Evolutionary conservation across 331 rosid species (phyloP), one percentile per base, ranked within the genome.

Genomic region (Erythrophleum ivorense): DNA sequence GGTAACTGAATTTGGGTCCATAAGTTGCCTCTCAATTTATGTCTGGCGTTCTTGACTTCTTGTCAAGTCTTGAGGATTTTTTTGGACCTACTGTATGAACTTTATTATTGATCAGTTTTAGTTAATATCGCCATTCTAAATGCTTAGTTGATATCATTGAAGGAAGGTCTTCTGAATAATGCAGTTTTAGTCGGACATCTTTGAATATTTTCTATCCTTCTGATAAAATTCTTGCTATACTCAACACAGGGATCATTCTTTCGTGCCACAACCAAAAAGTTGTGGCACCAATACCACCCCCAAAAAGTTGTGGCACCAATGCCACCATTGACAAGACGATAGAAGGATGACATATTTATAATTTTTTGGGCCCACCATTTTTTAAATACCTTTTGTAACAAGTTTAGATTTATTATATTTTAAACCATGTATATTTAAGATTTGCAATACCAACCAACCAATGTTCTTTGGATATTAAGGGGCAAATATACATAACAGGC

Each of bases 51-150:
- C 45, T 36, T 77, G 63, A 63, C 69, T 53, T 73, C 45, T 36
- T 77, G 63, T 68, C 69, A 77, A 54, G 77, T 63, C 64, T 83
- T 45, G 75, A 10, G 41, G 76, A 36, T 85, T 58, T 70, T 62
- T 70, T 57, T 46, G 48, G 60, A 38, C 15, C 38, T 75, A 33
- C 16, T 9, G 68, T 49, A 54, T 52, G 50, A 76, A 59, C 55
- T 54, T 49, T 33, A 31, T 64, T 57, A 31, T 77, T 41, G 59
- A 73, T 38, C 79, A 77, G 13, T 40, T 50, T 57, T 80, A 43
- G 60, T 50, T 43, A 41, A 19, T 66, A 31, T 50, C 50, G 57
- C 33, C n/a, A 21, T 71, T 19, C 67, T 34, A 78, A 36, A 52
- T 29, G 72, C 79, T 77, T 63, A 19, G 41, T 59, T 50, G 73